Evolutionary conservation across 768 basidiomycete genomes (phyloP).

Genomic region (Pleurotus pulmonarius): DNA sequence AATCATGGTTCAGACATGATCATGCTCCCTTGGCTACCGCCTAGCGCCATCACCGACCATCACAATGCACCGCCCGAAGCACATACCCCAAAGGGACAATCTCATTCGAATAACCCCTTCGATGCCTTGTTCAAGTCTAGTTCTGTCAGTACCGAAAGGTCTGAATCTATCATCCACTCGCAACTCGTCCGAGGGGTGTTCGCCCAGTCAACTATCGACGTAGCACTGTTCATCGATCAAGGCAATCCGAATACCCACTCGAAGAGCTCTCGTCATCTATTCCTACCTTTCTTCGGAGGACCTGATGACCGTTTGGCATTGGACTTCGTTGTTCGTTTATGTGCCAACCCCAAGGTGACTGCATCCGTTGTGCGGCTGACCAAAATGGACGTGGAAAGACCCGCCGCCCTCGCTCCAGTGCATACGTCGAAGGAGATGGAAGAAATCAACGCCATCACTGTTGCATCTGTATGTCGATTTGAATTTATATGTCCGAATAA

Average conservation of each 20-base stretch:
- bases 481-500: too few species aligned
- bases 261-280: conserved; percentile 49
- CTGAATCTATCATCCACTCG: conserved; percentile 61
- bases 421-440: conserved; percentile 17
- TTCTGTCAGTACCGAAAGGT: conserved; percentile 27
- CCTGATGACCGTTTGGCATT: conserved; percentile 89
- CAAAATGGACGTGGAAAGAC: conserved; percentile 36
- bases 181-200: conserved; percentile 85
- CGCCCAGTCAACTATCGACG: conserved; percentile 63
- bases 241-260: conserved; percentile 23
- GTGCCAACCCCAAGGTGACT: conserved; percentile 57
- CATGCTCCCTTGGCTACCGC: conserved; percentile 76
- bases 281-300: conserved; percentile 92
- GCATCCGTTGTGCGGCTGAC: conserved; percentile 74
- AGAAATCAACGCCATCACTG: conserved; percentile 22
- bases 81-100: conserved; percentile 8
- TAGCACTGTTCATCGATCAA: conserved; percentile 77
- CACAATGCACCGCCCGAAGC: conserved; percentile 4
- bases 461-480: not conserved
- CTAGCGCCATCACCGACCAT: conserved; percentile 18
- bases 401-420: conserved; percentile 19
- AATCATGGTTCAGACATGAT: conserved; percentile 66
- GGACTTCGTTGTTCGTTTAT: conserved; percentile 81
- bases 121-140: conserved; percentile 54
- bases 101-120: conserved; percentile 56